Percentiles rank a stretch among this genome's conserved stretches.
phyloP scores from a whole-genome alignment of 2,329 filamentous ascomycete species.

The Alternaria sp. region DNA sequence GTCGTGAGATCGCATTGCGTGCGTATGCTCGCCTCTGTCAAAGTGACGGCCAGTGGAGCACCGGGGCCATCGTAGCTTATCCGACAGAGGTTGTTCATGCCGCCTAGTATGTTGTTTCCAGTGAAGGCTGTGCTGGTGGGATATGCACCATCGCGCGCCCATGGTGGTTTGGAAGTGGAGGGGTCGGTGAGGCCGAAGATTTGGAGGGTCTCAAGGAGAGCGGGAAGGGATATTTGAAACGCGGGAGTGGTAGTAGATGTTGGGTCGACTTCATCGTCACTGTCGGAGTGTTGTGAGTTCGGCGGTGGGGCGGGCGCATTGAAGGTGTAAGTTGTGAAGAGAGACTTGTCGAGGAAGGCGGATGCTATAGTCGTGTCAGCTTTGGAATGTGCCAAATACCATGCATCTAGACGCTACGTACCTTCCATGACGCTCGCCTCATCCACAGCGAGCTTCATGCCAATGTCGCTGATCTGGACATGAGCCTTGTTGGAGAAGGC shows the following conservation, averaged over 20 bases:
- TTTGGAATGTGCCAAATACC: not conserved
- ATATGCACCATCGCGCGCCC: slow-evolving; percentile 50
- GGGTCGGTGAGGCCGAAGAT: slow-evolving; percentile 78
- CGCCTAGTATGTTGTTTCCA: slow-evolving; percentile 74
- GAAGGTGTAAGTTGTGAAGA: slow-evolving; percentile 86
- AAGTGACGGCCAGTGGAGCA: slow-evolving; percentile 79
- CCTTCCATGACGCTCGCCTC: slow-evolving; percentile 92
- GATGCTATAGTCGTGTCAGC: slow-evolving; percentile 58
- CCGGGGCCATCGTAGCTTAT: slow-evolving; percentile 78
- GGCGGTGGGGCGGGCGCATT: slow-evolving; percentile 56
- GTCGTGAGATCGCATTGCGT: slow-evolving; percentile 84
- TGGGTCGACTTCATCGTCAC: slow-evolving; percentile 45
- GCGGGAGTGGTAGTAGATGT: slow-evolving; percentile 58
- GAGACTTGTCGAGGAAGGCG: slow-evolving; percentile 83
- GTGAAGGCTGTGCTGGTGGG: slow-evolving; percentile 73
- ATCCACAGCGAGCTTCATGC: slow-evolving; percentile 86
- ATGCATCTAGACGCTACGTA: slow-evolving; percentile 41
- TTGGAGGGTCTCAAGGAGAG: slow-evolving; percentile 90
- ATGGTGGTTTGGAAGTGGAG: slow-evolving; percentile 43
- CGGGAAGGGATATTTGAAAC: slow-evolving; percentile 86
- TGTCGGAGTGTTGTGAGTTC: slow-evolving; percentile 41
- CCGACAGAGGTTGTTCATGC: slow-evolving; percentile 84
- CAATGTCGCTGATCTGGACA: slow-evolving; percentile 82
- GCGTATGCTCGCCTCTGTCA: slow-evolving; percentile 79
- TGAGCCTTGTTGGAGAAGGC: slow-evolving; percentile 65